A percentile compares a stretch with the other conserved stretches of the same genome.
phyloP scores from a whole-genome alignment of 208 protist species.

The Wallacemonas rigidus region DNA sequence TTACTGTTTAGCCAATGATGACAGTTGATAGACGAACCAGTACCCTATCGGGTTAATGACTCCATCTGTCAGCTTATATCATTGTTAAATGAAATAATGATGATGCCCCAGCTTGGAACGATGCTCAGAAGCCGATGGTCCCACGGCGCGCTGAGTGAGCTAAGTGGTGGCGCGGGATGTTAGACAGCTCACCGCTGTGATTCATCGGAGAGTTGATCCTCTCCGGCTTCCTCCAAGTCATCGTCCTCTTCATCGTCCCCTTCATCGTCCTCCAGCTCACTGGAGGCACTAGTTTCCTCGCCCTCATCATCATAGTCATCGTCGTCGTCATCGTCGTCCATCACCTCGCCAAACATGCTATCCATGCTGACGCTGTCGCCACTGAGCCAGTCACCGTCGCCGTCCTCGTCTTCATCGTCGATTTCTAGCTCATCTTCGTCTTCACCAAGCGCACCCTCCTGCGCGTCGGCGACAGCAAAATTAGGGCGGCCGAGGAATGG shows the following conservation, averaged over 20 bases:
- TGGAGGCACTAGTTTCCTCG: background rate
- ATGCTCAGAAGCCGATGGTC: too few relatives aligned
- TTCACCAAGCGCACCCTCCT: conserved; percentile 24
- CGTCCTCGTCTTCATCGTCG: conserved; percentile 53
- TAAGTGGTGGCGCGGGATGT: too few relatives aligned
- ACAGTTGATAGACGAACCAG: too few relatives aligned
- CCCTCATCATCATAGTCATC: conserved; percentile 33
- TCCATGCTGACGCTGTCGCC: conserved; percentile 12
- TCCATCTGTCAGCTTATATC: too few relatives aligned
- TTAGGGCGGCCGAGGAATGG: conserved; percentile 57
- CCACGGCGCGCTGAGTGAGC: too few relatives aligned
- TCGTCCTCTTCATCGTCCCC: conserved; percentile 24
- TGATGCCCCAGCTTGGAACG: too few relatives aligned
- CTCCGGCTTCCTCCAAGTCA: conserved; percentile 20
- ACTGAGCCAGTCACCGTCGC: conserved; percentile 30
- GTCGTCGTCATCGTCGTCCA: conserved; percentile 34
- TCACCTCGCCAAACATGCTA: conserved; percentile 31
- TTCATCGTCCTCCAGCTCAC: conserved; percentile 31
- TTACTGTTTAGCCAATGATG: too few relatives aligned
- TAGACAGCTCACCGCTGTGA: background rate
- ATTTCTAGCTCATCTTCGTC: conserved; percentile 37
- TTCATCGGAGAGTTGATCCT: conserved; percentile 20
- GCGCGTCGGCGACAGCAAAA: conserved; percentile 57
- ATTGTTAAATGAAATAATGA: too few relatives aligned
- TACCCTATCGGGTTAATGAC: too few relatives aligned